phyloP scores from a whole-genome alignment of 257 asterid species.

The Orobanche coerulescens region DNA sequence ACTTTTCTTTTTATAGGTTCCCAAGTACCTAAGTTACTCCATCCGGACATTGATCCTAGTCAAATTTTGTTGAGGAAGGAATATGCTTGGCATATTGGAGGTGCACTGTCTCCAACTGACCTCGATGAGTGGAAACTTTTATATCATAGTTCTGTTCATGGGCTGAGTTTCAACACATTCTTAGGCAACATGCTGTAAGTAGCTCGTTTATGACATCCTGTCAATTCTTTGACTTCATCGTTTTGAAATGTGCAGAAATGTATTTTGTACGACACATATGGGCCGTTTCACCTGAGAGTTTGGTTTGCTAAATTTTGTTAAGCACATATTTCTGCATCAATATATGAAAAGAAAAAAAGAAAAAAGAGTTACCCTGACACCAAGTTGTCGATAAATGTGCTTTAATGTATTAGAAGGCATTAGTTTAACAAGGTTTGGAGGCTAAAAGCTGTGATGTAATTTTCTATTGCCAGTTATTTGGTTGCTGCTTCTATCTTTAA shows the following conservation, averaged over 20 bases:
- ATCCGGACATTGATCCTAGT: conserved; percentile 39
- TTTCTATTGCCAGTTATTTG: conserved; percentile 20
- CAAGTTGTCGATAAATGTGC: background rate
- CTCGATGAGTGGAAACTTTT: conserved; percentile 79
- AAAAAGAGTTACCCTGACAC: no score
- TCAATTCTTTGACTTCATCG: background rate
- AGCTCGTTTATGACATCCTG: conserved; percentile 17
- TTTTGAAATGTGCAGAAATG: background rate
- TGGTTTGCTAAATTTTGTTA: background rate
- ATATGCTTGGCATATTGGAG: conserved; percentile 92
- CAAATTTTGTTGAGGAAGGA: conserved; percentile 60
- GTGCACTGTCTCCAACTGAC: conserved; percentile 58
- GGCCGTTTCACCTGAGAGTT: background rate
- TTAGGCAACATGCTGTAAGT: conserved; percentile 77
- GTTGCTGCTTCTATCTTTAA: conserved; percentile 28
- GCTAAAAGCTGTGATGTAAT: conserved; percentile 16
- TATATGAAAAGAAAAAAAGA: no score
- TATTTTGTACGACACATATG: background rate
- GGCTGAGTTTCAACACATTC: conserved; percentile 81
- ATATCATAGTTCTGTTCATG: conserved; percentile 77
- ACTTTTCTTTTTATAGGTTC: conserved; percentile 45
- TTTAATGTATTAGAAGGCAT: background rate
- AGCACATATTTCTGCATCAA: background rate
- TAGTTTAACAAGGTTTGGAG: background rate
- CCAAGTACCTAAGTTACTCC: conserved; percentile 51